These are phyloP conservation scores for Pleurotus giganteus DNA, from an alignment of 768 basidiomycete genomes.

Conservation along the genomic window DNA sequence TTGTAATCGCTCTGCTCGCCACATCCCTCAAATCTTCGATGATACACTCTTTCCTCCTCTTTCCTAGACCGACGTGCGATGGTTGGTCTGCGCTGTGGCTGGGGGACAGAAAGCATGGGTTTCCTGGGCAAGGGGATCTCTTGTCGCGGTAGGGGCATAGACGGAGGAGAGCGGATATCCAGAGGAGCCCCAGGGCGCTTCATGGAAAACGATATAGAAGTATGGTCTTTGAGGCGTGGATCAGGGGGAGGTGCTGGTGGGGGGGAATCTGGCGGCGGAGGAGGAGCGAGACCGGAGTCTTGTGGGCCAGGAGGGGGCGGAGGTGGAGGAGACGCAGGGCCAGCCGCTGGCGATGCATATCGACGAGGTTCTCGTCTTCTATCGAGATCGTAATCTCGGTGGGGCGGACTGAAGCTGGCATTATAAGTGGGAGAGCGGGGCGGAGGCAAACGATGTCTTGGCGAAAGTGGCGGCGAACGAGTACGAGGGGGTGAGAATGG, in stretches of 20 bases:
- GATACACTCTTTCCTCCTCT: slow-evolving; percentile 68
- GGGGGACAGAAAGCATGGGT: slow-evolving; percentile 24
- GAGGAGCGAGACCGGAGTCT: slow-evolving; percentile 16
- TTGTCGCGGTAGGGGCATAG: slow-evolving; percentile 25
- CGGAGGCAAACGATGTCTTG: slow-evolving; percentile 37
- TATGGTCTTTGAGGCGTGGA: slow-evolving; percentile 27
- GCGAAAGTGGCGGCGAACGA: slow-evolving; percentile 37
- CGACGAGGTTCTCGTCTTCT: slow-evolving; percentile 19
- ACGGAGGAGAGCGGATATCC: slow-evolving; percentile 43
- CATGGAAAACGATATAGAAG: slow-evolving; percentile 37
- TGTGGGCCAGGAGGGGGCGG: slow-evolving; percentile 19
- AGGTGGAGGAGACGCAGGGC: slow-evolving; percentile 18
- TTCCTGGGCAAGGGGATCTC: slow-evolving; percentile 22
- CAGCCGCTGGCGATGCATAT: slow-evolving; percentile 17
- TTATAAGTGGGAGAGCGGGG: slow-evolving; percentile 31
- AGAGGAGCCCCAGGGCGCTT: slow-evolving; percentile 47
- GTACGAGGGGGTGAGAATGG: slow-evolving; percentile 31
- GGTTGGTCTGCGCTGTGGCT: slow-evolving; percentile 39
- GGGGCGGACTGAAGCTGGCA: slow-evolving; percentile 36
- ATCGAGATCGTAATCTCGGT: slow-evolving; percentile 31
- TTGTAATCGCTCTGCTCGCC: slow-evolving; percentile 76
- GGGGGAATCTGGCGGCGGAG: slow-evolving; percentile 23
- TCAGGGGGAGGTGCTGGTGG: slow-evolving; percentile 38
- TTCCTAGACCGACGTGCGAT: slow-evolving; percentile 50
- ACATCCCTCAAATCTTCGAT: slow-evolving; percentile 65